Evolutionary conservation across 2,329 filamentous ascomycete species (phyloP).

Genomic region (Lanzia echinophila): DNA sequence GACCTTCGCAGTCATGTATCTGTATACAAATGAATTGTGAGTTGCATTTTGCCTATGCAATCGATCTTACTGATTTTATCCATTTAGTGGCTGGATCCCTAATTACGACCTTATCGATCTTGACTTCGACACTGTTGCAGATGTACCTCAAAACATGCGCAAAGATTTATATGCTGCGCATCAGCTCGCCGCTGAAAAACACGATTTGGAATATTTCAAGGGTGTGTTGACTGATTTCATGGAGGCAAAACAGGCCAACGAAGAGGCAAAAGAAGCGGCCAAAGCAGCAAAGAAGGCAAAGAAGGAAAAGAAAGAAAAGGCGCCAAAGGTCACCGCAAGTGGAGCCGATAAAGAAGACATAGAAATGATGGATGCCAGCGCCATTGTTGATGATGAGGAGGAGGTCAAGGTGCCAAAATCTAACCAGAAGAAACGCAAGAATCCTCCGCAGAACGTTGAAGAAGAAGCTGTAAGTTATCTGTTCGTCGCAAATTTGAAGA

Average conservation of each 20-base stretch:
- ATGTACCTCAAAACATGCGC: conserved; percentile 65
- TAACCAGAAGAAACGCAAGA: conserved; percentile 76
- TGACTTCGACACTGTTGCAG: conserved; percentile 63
- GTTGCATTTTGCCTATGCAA: conserved; percentile 34
- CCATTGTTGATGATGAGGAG: conserved; percentile 45
- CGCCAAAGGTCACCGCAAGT: conserved; percentile 37
- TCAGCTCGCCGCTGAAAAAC: conserved; percentile 67
- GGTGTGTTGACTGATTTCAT: conserved; percentile 64
- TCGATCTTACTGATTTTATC: not conserved
- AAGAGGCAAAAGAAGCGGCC: conserved; percentile 38
- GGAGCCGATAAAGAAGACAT: conserved; percentile 49
- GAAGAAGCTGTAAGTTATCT: conserved; percentile 54
- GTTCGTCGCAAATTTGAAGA: not conserved
- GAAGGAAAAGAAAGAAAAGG: conserved; percentile 34
- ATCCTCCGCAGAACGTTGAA: conserved; percentile 48
- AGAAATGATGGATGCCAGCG: conserved; percentile 51
- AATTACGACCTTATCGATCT: conserved; percentile 79
- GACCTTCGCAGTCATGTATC: conserved; percentile 91
- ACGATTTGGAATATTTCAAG: conserved; percentile 80
- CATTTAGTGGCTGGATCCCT: conserved; percentile 74
- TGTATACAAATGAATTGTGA: conserved; percentile 95
- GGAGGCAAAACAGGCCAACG: conserved; percentile 55
- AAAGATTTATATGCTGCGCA: conserved; percentile 77
- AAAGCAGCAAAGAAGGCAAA: conserved; percentile 41
- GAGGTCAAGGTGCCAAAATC: conserved; percentile 38